A percentile compares a stretch with the other conserved stretches of the same genome.
Conservation (phyloP, 2,329 filamentous ascomycete genomes). For the Fusarium sp. region DNA sequence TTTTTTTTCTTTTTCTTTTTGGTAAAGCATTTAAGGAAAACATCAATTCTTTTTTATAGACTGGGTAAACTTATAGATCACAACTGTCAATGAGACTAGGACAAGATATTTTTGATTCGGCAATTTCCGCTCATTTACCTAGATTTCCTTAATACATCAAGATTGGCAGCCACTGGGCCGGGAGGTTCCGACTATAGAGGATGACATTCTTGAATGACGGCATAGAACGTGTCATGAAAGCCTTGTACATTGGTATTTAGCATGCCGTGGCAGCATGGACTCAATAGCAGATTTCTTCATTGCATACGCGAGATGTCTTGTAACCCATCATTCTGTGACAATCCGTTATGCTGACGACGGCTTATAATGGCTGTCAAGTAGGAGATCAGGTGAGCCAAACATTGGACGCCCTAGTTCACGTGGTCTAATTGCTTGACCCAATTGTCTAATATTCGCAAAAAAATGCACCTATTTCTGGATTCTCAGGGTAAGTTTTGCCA, state of each 20-base stretch:
- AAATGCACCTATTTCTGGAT: no score
- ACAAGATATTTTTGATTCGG: neutral
- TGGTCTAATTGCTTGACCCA: no score
- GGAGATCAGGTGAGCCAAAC: neutral
- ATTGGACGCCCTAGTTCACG: neutral
- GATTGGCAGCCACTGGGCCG: neutral
- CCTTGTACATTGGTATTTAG: neutral
- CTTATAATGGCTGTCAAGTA: neutral
- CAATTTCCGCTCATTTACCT: conserved; percentile 2
- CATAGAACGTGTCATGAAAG: neutral
- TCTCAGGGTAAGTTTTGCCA: no score
- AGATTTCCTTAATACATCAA: conserved; percentile 14
- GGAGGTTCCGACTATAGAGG: neutral
- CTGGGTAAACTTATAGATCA: conserved; percentile 4
- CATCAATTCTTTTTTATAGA: neutral
- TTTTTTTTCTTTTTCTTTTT: conserved; percentile 15
- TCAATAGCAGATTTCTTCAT: neutral
- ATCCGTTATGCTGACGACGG: neutral
- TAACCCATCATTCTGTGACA: neutral
- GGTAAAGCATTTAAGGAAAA: conserved; percentile 8
- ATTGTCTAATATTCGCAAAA: no score
- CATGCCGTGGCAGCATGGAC: neutral
- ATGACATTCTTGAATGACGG: neutral
- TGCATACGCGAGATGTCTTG: neutral
- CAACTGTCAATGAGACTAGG: neutral